Evolutionary conservation across 2,329 filamentous ascomycete genomes (phyloP), one percentile per base, ranked within the genome.

Genomic region (Elsinoe australis): DNA sequence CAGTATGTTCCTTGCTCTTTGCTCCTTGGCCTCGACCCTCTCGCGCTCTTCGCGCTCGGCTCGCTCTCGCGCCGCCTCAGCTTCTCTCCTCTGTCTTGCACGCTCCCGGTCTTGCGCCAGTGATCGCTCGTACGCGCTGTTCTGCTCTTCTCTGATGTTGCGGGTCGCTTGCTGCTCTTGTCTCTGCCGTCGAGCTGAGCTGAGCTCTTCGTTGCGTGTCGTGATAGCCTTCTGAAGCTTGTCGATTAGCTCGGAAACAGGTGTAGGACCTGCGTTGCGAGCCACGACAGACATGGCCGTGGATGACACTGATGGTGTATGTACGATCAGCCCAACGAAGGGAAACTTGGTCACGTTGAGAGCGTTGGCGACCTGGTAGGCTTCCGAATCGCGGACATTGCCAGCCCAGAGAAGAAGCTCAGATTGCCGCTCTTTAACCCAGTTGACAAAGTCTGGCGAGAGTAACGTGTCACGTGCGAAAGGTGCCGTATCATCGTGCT

Each of bases 321-420:
- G 83, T 50, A 87, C 89, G 21, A 95, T 82, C 2, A 95, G 67
- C 10, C 83, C 87, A 0, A 85, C 82, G 62, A 94, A 96, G 7
- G 92, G 92, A 59, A 92, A 95, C 62, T 94, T 94, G 51, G 87
- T 94, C 65, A 86, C 92, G 56, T 82, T 82, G 53, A 96, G 79
- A 36, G 89, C 87, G 9, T 79, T 76, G n/a, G 88, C 81, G 32
- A 95, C 87, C 63, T 95, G 88, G 65, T 94, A 96, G 4, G 90
- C 87, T 68, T 98, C 92, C 2, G 87, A 84, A 63, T 98, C 92
- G 54, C 88, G 79, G 0, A 96, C 84, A 56, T 88, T 95, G 38
- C 92, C 92, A 32, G 84, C 87, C 92, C 92, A 98, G 2, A 98
- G 67, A 28, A 96, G 71, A 22, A 95, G 78, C 60, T 90, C 85